A percentile compares a stretch with the other conserved stretches of the same genome.
phyloP scores from a whole-genome alignment of 148 eudicot species.

The Fagopyrum tataricum region DNA sequence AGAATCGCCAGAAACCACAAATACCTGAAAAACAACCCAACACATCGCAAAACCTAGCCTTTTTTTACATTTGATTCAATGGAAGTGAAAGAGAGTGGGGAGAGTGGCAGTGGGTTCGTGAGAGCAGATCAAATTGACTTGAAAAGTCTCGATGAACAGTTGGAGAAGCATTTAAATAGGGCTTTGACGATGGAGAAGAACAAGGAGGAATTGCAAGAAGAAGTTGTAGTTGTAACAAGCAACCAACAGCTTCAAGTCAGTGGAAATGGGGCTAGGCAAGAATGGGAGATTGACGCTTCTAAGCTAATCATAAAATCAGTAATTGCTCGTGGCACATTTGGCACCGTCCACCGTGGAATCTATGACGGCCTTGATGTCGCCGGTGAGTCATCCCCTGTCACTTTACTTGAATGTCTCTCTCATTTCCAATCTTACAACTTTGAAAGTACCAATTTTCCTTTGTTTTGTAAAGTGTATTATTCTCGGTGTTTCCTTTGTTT shows the following conservation, averaged over 20 bases:
- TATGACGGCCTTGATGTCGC: conserved; percentile 83
- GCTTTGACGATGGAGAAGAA: conserved; percentile 66
- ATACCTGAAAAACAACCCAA: too few species aligned
- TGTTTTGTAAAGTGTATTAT: not conserved
- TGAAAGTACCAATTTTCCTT: not conserved
- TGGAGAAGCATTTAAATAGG: conserved; percentile 61
- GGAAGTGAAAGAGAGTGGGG: conserved; percentile 28
- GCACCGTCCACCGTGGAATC: conserved; percentile 87
- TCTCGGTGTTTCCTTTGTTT: not conserved
- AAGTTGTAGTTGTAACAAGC: not conserved
- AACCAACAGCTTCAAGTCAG: conserved; percentile 9
- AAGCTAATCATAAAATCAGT: conserved; percentile 70
- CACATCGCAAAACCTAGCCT: not conserved
- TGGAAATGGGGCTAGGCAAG: conserved; percentile 27
- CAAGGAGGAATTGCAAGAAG: conserved; percentile 18
- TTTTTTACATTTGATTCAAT: not conserved
- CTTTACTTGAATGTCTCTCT: not conserved
- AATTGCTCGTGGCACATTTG: conserved; percentile 91
- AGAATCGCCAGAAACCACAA: not conserved
- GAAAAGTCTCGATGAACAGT: conserved; percentile 72
- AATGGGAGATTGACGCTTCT: conserved; percentile 86
- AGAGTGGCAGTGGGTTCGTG: conserved; percentile 60
- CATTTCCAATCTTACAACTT: not conserved
- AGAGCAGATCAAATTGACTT: conserved; percentile 88
- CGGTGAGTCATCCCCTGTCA: conserved; percentile 29